phyloP scores from a whole-genome alignment of 768 basidiomycete species.

The Mrakia frigida region DNA sequence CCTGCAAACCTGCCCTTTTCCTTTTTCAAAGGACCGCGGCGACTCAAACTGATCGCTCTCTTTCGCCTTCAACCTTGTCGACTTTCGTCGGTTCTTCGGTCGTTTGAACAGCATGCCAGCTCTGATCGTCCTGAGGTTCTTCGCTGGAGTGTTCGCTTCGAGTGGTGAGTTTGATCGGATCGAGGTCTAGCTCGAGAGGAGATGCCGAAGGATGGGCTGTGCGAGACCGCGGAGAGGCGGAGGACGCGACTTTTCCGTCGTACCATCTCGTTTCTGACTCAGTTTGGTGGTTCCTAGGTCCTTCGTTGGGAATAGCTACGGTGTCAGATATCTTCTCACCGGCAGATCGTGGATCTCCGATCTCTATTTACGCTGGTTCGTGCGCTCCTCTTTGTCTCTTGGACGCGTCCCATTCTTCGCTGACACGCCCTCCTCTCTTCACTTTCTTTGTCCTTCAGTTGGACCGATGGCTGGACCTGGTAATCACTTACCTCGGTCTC shows the following conservation, averaged over 20 bases:
- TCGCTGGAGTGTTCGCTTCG: slow-evolving; percentile 24
- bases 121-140: slow-evolving; percentile 27
- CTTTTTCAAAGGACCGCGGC: no score
- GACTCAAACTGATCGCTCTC: background rate
- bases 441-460: background rate
- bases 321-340: slow-evolving; percentile 21
- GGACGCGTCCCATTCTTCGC: no score
- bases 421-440: no score
- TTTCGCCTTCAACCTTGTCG: background rate
- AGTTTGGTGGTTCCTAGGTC: background rate
- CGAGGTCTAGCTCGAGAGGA: background rate
- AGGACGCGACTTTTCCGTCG: background rate
- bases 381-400: no score
- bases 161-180: slow-evolving; percentile 18
- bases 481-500: background rate
- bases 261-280: background rate
- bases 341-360: slow-evolving; percentile 15
- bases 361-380: slow-evolving; percentile 23
- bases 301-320: slow-evolving; percentile 21
- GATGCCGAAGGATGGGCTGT: no score
- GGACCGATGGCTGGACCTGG: slow-evolving; percentile 29
- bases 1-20: background rate
- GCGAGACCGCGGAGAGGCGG: no score
- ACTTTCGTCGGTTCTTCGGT: no score
- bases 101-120: slow-evolving; percentile 6